Base-by-base conservation (phyloP, 495 filamentous ascomycete species). In the Amphirosellinia nigrospora region DNA sequence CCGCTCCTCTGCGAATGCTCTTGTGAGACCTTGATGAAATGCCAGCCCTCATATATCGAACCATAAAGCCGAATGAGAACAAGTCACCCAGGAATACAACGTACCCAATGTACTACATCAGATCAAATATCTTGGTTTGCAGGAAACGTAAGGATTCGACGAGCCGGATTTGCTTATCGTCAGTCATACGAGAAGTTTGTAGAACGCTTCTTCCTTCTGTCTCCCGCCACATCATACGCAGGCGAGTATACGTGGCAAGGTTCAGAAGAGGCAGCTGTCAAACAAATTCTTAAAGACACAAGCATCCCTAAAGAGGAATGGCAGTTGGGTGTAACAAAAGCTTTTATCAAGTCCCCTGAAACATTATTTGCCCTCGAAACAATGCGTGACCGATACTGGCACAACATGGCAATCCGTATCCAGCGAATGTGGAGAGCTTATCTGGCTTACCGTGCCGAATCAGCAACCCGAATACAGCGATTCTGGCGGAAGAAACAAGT, bases 1-100 rank as follows among this genome's bases (percentile, higher is more conserved):
- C 79, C 96, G 94, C 76, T 86, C 89, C 7, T 99, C 96, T 10
- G 96, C 96, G 39, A 99, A 99, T 78, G 94, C 97, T 50, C 85
- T 99, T 21, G 96, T 99, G 16, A 93, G 0, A 98, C 96, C 4
- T 81, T 99, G 74, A 98, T 98, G 96, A 97, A 97, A 80, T 93
- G 93, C 28, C 90, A 94, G 64, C 96, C 96, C 3, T 97, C 93
- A 0, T 99, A 99, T 76, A 99, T 99, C 92, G 96, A 73, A 99
- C 96, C 4, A 99, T 99, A 81, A 99, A 99, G 79, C 96, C 96
- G 5, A 99, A 99, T 80, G 96, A 99, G 74, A 98, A 97, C 82
- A 98, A 98, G 80, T 95, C 93, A 11, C 91, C 94, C 0, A 88
- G 26, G 96, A 99, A 79, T 99, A 97, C 78, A 97, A 96, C 72